These are phyloP conservation scores for Venturia pyrina DNA, from an alignment of 2,329 filamentous ascomycete species.

Conservation along the genomic window DNA sequence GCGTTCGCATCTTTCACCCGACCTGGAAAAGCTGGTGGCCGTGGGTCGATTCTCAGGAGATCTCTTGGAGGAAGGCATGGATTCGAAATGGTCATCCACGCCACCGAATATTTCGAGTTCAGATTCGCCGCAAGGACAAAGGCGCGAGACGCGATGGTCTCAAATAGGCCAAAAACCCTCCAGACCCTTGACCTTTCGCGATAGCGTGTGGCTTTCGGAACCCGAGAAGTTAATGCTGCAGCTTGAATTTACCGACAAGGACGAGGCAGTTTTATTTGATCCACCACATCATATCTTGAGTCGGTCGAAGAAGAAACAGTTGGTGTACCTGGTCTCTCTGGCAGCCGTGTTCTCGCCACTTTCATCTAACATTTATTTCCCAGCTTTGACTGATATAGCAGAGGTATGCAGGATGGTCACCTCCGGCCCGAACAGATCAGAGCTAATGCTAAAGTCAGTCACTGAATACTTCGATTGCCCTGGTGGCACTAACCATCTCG, in stretches of 20 bases:
- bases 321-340: constrained; percentile 5
- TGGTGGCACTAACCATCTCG: constrained; percentile 28
- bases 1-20: neutral
- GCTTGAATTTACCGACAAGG: neutral
- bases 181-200: neutral
- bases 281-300: neutral
- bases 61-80: neutral
- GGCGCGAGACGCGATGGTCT: neutral
- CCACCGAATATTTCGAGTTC: neutral
- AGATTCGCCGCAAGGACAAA: neutral
- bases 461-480: neutral
- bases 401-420: constrained; percentile 9
- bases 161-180: neutral
- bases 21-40: neutral
- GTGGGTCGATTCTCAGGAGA: neutral
- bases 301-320: neutral
- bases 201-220: neutral
- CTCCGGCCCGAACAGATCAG: neutral
- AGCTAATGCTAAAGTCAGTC: neutral
- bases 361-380: constrained; percentile 44
- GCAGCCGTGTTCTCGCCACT: constrained; percentile 35
- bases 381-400: constrained; percentile 32
- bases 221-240: neutral
- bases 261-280: neutral
- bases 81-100: neutral